A percentile compares a stretch with the other conserved stretches of the same genome.
phyloP scores from a whole-genome alignment of 2,329 filamentous ascomycete species.

The Tolypocladium album region DNA sequence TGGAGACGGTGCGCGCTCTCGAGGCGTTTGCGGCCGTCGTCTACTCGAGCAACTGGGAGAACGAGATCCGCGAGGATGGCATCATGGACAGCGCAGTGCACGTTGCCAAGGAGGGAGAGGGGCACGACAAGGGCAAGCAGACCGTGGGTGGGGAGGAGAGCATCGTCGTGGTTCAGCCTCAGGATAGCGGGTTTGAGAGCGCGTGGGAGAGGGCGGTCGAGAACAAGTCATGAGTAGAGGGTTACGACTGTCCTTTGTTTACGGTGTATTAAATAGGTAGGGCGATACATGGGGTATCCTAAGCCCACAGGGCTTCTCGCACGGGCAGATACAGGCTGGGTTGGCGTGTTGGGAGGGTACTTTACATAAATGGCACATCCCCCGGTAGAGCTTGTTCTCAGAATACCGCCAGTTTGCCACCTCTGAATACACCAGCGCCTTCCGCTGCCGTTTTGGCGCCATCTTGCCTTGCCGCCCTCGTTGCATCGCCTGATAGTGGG shows the following conservation, averaged over 20 bases:
- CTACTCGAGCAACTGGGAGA: constrained; percentile 75
- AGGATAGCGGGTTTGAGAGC: constrained; percentile 46
- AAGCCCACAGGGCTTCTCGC: neutral
- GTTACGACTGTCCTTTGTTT: neutral
- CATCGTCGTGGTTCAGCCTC: constrained; percentile 38
- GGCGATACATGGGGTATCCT: neutral
- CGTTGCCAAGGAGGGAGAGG: constrained; percentile 13
- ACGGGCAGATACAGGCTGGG: neutral
- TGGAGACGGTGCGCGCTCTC: constrained; percentile 66
- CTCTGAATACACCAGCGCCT: neutral
- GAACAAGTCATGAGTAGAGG: constrained; percentile 11
- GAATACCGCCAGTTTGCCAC: neutral
- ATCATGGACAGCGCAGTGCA: constrained; percentile 27
- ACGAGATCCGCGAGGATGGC: constrained; percentile 44
- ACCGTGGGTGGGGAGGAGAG: constrained; percentile 31
- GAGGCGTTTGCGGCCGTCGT: constrained; percentile 81
- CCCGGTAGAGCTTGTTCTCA: neutral
- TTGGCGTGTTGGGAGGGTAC: neutral
- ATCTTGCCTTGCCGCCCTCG: neutral
- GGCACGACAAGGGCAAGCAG: constrained; percentile 7
- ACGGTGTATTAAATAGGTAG: constrained; percentile 1
- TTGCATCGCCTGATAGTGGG: neutral
- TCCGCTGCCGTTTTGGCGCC: neutral
- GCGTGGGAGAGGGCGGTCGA: constrained; percentile 56
- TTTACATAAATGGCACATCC: neutral